These are phyloP conservation scores for Helminthosporium solani DNA, from an alignment of 2,329 filamentous ascomycete species.

Conservation along the genomic window DNA sequence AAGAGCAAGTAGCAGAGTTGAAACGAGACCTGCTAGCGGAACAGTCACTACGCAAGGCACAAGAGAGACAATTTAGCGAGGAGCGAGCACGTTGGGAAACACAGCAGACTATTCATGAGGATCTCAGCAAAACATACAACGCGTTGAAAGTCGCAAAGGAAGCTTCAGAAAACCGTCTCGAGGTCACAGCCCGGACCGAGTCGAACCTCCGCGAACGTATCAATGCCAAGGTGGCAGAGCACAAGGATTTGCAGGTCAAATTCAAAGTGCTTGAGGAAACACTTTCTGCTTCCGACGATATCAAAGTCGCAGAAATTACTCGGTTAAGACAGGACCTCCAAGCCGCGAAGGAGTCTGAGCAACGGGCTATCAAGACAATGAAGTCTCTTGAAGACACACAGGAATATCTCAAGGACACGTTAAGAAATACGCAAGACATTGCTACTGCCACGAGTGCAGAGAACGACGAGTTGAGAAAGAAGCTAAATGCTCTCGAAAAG, in stretches of 20 bases:
- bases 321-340: constrained; percentile 25
- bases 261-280: constrained; percentile 21
- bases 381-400: constrained; percentile 46
- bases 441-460: constrained; percentile 13
- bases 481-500: constrained; percentile 16
- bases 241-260: constrained; percentile 11
- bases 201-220: constrained; percentile 22
- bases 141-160: constrained; percentile 20
- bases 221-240: constrained; percentile 14
- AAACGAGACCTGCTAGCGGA: constrained; percentile 11
- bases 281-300: constrained; percentile 22
- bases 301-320: constrained; percentile 24
- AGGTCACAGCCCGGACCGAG: constrained; percentile 14
- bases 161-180: constrained; percentile 15
- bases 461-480: constrained; percentile 14
- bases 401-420: constrained; percentile 59
- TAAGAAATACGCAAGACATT: constrained; percentile 42
- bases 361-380: constrained; percentile 34
- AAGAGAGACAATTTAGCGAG: constrained; percentile 8
- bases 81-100: constrained; percentile 19
- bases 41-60: constrained; percentile 7
- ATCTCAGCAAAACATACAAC: constrained; percentile 20
- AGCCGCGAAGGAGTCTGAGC: constrained; percentile 16
- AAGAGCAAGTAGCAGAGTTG: constrained; percentile 7
- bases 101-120: constrained; percentile 32